Base-by-base conservation (phyloP, 805 yeast species). In the Metschnikowia proteae region DNA sequence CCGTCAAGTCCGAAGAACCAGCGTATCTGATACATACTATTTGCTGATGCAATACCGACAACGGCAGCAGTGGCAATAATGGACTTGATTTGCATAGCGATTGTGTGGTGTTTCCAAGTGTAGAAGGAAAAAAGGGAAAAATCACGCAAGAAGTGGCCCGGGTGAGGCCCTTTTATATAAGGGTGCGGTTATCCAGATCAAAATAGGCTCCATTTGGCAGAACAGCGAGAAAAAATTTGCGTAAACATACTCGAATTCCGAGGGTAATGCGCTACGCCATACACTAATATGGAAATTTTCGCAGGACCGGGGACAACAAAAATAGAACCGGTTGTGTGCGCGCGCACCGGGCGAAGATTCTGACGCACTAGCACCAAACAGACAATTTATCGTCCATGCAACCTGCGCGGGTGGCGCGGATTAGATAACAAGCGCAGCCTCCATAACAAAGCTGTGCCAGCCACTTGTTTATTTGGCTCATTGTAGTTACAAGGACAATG, bases 61-160 rank as follows among this genome's bases (percentile, higher is more conserved):
- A 79, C 54, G 60, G 83, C 76, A 58, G 77, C 73, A 56, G 74
- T 61, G 53, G 75, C 69, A 56, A 79, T 61, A 62, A 77, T 60
- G 53, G 78, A 68, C 69, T 75, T 80, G 71, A 79, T 70, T 73
- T 79, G 84, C 86, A 82, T 81, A 52, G 54, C 54, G 55, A 55
- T 49, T 38, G 59, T 51, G 42, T 35, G 47, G 32, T 27, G 49
- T 34, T 43, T 40, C 42, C 49, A 49, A 46, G 36, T 38, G 45
- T 46, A 41, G 9, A 31, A 6, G 22, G 35, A 34, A 38, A 35
- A 38, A 36, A 44, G 17, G 36, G 46, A 26, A 28, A 30, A 42
- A 40, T 43, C 43, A 25, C 29, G 49, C 28, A 11, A 30, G 9
- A 23, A 22, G 8, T 10, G 4, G n/a, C 30, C 28, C 28, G 46